phyloP scores from a whole-genome alignment of 345 rosid species.

The Hibiscus trionum region DNA sequence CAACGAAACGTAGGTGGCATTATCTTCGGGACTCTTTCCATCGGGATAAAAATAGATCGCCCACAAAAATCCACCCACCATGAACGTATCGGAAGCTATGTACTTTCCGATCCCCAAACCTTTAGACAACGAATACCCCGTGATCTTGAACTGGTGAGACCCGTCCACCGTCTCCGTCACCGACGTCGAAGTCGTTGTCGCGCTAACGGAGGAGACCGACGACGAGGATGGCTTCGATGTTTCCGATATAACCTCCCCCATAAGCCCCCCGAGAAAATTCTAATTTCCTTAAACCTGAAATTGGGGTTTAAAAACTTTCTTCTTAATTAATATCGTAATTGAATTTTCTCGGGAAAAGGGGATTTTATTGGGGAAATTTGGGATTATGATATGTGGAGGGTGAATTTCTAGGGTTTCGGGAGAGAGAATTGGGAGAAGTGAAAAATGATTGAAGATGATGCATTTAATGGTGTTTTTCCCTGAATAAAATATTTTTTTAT shows the following conservation, averaged over 20 bases:
- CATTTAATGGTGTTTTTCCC: background rate
- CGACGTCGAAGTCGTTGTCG: conserved; percentile 41
- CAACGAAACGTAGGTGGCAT: conserved; percentile 48
- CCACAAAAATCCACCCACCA: conserved; percentile 65
- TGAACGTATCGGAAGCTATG: conserved; percentile 49
- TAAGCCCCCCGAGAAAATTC: conserved; percentile 6
- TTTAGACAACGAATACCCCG: conserved; percentile 56
- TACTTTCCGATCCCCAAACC: conserved; percentile 66
- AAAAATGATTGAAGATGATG: conserved; percentile 4
- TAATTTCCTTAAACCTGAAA: background rate
- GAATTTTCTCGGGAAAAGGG: background rate
- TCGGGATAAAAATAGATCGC: conserved; percentile 74
- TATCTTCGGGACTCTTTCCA: conserved; percentile 72
- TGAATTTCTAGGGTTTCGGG: conserved; percentile 8
- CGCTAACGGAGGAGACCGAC: conserved; percentile 18
- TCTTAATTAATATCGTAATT: background rate
- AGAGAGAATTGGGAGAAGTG: background rate
- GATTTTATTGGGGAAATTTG: conserved; percentile 17
- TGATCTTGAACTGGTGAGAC: conserved; percentile 57
- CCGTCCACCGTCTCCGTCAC: conserved; percentile 62
- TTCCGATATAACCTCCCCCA: conserved; percentile 37
- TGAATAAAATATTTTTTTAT: background rate
- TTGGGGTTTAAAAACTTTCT: background rate
- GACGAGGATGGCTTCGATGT: conserved; percentile 25
- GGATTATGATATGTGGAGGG: conserved; percentile 1